phyloP scores from a whole-genome alignment of 2,329 filamentous ascomycete genomes.

The Alternaria ventricosa region DNA sequence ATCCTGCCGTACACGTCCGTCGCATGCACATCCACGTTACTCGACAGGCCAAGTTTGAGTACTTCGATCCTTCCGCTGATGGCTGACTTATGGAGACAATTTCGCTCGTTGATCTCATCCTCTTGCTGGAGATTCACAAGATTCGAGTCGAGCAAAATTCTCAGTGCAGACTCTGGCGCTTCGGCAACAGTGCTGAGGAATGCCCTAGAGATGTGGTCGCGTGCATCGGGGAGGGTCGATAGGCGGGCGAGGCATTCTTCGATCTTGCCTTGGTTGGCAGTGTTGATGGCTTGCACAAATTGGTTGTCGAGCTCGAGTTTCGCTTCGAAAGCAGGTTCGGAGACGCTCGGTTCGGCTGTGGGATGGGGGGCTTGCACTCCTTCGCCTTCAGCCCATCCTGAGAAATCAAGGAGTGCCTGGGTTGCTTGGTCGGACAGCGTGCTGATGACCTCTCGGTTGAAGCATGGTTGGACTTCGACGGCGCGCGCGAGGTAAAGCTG shows the following conservation, averaged over 20 bases:
- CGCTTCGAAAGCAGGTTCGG: constrained; percentile 61
- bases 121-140: constrained; percentile 90
- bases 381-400: constrained; percentile 96
- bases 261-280: constrained; percentile 78
- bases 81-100: constrained; percentile 94
- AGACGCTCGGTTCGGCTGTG: constrained; percentile 36
- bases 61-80: constrained; percentile 88
- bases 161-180: constrained; percentile 77
- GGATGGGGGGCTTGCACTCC: constrained; percentile 72
- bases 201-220: constrained; percentile 83
- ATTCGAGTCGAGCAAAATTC: constrained; percentile 77
- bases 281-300: constrained; percentile 83
- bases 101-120: constrained; percentile 97
- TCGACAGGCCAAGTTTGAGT: constrained; percentile 75
- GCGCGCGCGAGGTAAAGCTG: constrained; percentile 95
- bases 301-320: constrained; percentile 90
- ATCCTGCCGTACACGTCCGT: constrained; percentile 94
- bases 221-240: constrained; percentile 64
- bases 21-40: constrained; percentile 76
- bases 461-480: constrained; percentile 97
- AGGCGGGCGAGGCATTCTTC: constrained; percentile 82
- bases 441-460: constrained; percentile 96
- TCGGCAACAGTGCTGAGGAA: constrained; percentile 91
- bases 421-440: constrained; percentile 96
- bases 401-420: constrained; percentile 91